Percentiles rank a stretch among this genome's conserved stretches.
Evolutionary conservation across 129 eudicot genomes (phyloP).

Genomic region (Kitagawia praeruptora): DNA sequence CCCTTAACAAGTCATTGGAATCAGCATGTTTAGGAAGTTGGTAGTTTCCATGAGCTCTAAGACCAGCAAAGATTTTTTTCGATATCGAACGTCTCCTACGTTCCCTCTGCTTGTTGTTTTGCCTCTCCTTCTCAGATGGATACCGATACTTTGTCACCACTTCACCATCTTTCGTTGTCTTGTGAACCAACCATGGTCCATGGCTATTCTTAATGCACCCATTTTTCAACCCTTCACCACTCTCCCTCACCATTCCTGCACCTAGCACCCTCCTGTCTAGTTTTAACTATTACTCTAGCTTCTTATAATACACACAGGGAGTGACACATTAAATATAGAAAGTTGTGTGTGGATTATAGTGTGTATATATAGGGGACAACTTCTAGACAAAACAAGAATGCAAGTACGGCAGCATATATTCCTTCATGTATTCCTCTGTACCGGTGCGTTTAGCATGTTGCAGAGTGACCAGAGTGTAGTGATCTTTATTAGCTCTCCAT

Average conservation of each 20-base stretch:
- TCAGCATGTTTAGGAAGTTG: constrained; percentile 40
- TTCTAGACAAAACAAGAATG: constrained; percentile 1
- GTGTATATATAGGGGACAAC: neutral
- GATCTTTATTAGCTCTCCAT: neutral
- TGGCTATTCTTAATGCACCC: constrained; percentile 44
- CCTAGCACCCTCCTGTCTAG: neutral
- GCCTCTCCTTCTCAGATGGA: constrained; percentile 35
- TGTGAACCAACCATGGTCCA: constrained; percentile 51
- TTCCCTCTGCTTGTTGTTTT: constrained; percentile 37
- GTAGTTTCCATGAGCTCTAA: constrained; percentile 35
- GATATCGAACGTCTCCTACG: constrained; percentile 25
- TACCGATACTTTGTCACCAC: constrained; percentile 28
- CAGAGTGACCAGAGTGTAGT: neutral
- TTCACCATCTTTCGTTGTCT: constrained; percentile 28
- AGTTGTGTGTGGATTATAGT: neutral
- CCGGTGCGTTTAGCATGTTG: constrained; percentile 10
- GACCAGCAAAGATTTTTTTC: constrained; percentile 37
- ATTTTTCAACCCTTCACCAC: neutral
- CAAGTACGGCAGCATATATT: constrained; percentile 4
- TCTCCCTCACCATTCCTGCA: neutral
- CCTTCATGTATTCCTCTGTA: neutral
- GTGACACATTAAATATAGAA: neutral
- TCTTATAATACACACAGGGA: neutral
- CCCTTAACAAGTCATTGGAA: constrained; percentile 32
- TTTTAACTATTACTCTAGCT: neutral